These are phyloP conservation scores for Suillus placidus DNA, from an alignment of 768 basidiomycete species.

Conservation along the genomic window DNA sequence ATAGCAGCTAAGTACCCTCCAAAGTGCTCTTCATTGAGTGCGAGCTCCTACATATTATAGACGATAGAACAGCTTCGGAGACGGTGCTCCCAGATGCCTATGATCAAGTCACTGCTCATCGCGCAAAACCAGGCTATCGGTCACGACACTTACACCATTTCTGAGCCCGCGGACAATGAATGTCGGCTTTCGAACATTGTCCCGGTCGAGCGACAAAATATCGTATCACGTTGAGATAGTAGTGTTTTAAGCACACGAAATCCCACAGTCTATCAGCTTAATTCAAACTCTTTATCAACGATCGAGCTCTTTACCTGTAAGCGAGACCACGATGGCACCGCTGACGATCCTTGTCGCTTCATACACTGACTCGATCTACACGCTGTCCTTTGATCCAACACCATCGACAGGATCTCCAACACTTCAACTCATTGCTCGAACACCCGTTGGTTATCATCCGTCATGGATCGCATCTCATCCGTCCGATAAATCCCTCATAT, in stretches of 20 bases:
- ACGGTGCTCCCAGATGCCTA: not conserved
- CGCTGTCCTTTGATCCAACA: slow-evolving; percentile 65
- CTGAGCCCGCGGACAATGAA: not conserved
- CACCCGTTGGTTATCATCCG: slow-evolving; percentile 62
- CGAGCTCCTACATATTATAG: not conserved
- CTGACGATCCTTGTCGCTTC: slow-evolving; percentile 60
- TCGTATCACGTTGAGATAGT: not conserved
- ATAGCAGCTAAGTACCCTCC: not conserved
- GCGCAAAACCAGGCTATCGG: not conserved
- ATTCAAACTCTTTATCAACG: not conserved
- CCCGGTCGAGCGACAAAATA: not conserved
- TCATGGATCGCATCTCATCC: slow-evolving; percentile 78
- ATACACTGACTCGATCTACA: slow-evolving; percentile 64
- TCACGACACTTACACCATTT: not conserved
- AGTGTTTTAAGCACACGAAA: not conserved
- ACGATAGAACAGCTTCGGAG: not conserved
- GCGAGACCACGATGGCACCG: slow-evolving; percentile 17
- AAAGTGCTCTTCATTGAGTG: not conserved
- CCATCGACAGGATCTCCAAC: slow-evolving; percentile 55
- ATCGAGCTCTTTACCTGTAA: not conserved
- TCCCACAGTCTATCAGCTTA: not conserved
- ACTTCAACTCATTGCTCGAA: slow-evolving; percentile 47
- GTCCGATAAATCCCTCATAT: slow-evolving; percentile 56
- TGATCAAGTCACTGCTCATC: not conserved
- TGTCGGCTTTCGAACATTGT: not conserved